Conservation (phyloP, 495 filamentous ascomycete species). For the Astrothelium macrocarpum region DNA sequence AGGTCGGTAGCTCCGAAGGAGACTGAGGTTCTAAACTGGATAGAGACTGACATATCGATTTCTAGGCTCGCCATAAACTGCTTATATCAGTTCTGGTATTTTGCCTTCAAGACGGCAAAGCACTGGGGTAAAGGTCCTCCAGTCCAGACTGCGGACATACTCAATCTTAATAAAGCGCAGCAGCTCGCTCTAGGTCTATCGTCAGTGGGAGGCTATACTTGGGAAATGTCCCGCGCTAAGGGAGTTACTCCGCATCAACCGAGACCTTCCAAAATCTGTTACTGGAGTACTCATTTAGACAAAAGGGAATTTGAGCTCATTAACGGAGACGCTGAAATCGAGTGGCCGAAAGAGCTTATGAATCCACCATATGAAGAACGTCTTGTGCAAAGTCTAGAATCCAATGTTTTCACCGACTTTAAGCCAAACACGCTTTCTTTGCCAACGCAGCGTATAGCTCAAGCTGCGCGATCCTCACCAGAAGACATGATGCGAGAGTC, state of each 20-base stretch:
- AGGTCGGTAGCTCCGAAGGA: not conserved
- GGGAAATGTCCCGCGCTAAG: not conserved
- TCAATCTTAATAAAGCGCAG: constrained; percentile 17
- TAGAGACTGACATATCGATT: constrained; percentile 14
- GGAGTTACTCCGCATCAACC: not conserved
- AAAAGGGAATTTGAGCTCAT: not conserved
- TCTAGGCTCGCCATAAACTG: constrained; percentile 24
- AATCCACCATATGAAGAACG: constrained; percentile 13
- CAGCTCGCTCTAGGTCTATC: not conserved
- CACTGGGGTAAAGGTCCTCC: constrained; percentile 36
- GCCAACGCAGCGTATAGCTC: constrained; percentile 20
- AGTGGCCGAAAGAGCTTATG: constrained; percentile 18
- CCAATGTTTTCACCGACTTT: constrained; percentile 31
- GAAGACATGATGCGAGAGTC: constrained; percentile 28
- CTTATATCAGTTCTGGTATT: constrained; percentile 39
- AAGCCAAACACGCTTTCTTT: constrained; percentile 23
- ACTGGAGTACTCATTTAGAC: constrained; percentile 27
- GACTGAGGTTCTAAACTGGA: not conserved
- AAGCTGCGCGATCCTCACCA: constrained; percentile 22
- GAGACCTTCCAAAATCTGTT: constrained; percentile 22
- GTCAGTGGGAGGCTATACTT: not conserved
- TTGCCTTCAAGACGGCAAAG: constrained; percentile 36
- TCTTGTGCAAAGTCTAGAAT: constrained; percentile 24
- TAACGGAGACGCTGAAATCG: constrained; percentile 25
- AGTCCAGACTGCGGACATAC: constrained; percentile 27